Percentiles rank a stretch among this genome's conserved stretches.
phyloP scores from a whole-genome alignment of 179 eudicot species.

The Camellia oleifera region DNA sequence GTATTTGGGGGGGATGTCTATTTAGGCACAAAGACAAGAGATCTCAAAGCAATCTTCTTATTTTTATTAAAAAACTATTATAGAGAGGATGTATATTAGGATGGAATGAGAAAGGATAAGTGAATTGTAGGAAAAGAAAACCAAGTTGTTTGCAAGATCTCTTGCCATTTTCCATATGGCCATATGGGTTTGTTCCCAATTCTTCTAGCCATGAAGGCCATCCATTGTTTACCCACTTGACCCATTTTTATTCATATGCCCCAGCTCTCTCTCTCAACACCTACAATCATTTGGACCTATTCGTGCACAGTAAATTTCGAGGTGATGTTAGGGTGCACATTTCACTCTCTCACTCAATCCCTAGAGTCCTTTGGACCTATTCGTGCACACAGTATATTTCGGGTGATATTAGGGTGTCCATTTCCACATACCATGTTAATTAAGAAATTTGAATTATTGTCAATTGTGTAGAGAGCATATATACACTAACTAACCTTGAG shows the following conservation, averaged over 20 bases:
- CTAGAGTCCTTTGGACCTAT: too few relatives aligned
- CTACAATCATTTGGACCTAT: too few relatives aligned
- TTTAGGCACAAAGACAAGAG: neutral
- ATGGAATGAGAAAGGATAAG: neutral
- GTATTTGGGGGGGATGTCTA: neutral
- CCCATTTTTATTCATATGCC: neutral
- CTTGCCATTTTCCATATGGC: neutral
- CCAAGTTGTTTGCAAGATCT: conserved; percentile 1
- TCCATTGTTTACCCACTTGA: neutral
- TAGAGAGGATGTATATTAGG: neutral
- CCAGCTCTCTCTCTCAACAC: conserved; percentile 7
- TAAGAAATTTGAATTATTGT: too few relatives aligned
- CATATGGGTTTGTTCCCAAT: conserved; percentile 6
- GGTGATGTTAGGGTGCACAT: too few relatives aligned
- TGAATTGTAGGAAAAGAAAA: neutral
- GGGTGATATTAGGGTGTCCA: too few relatives aligned
- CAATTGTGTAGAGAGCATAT: too few relatives aligned
- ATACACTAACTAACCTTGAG: too few relatives aligned
- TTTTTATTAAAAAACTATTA: neutral
- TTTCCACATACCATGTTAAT: too few relatives aligned
- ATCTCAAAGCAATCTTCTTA: neutral
- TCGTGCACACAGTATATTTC: too few relatives aligned
- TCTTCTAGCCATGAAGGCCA: neutral
- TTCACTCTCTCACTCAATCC: too few relatives aligned
- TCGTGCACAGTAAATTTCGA: too few relatives aligned